Percentiles rank a stretch among this genome's conserved stretches.
These are phyloP conservation scores for Beauveria bassiana DNA, from an alignment of 2,329 filamentous ascomycete genomes.

Conservation along the genomic window DNA sequence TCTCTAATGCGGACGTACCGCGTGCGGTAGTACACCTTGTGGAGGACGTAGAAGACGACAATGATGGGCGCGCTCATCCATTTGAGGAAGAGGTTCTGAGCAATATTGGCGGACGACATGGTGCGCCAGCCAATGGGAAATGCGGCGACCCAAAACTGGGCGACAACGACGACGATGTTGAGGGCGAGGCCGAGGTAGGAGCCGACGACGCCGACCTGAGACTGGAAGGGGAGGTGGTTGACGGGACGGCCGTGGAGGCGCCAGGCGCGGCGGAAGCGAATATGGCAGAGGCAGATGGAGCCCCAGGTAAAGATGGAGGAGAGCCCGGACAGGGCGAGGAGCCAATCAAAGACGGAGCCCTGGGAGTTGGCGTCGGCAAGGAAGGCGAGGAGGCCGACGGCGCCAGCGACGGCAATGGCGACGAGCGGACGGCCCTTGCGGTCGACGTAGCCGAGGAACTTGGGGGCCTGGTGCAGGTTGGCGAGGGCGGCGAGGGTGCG, in stretches of 20 bases:
- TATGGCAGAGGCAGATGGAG: constrained; percentile 83
- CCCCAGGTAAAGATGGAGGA: constrained; percentile 73
- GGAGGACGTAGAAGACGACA: constrained; percentile 57
- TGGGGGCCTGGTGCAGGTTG: constrained; percentile 77
- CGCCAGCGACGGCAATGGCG: constrained; percentile 60
- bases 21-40: constrained; percentile 71
- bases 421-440: constrained; percentile 71
- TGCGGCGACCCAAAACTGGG: constrained; percentile 83
- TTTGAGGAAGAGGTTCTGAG: constrained; percentile 63
- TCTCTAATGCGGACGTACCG: constrained; percentile 57
- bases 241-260: constrained; percentile 58
- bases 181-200: constrained; percentile 73
- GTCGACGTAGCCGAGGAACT: constrained; percentile 72
- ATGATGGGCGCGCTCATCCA: constrained; percentile 67
- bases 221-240: constrained; percentile 71
- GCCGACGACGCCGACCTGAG: constrained; percentile 69
- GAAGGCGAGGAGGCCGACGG: constrained; percentile 68
- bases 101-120: constrained; percentile 37
- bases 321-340: constrained; percentile 65
- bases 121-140: constrained; percentile 58
- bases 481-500: constrained; percentile 84
- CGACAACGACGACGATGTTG: constrained; percentile 67
- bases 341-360: constrained; percentile 65
- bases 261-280: constrained; percentile 86
- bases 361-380: constrained; percentile 59